Base-by-base conservation (phyloP, 2,329 filamentous ascomycete genomes). In the Gnomoniopsis smithogilvyi region DNA sequence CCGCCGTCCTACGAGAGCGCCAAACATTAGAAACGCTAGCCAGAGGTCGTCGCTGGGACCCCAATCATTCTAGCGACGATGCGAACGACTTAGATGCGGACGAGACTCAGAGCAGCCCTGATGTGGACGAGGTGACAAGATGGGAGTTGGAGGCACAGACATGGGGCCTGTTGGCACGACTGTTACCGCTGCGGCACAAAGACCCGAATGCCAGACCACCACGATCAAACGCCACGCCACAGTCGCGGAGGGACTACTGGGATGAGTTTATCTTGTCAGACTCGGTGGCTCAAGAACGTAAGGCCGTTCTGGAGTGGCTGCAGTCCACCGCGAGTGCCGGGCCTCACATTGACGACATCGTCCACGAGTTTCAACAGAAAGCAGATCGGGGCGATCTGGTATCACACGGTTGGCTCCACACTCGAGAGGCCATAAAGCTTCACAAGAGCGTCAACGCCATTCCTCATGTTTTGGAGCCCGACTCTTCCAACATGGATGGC, bases 331-430 rank as follows among this genome's bases (percentile, higher is more conserved):
- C 91, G 1, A 84, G 87, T 54, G 82, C 84, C 26, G 83, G 85
- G 3, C 86, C 87, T 45, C 86, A 90, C 63, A 86, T 96, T 33
- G 86, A 93, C 64, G 84, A 88, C 26, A 78, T 96, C 30, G 89
- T 93, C 53, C 82, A 87, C 54, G 88, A 94, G 58, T 81, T 93
- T 56, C 89, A 93, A 70, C 81, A 86, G 61, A 87, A 87, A 63
- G 89, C 91, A 14, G 90, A 94, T 61, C 81, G 91, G 67, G 89
- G 90, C 11, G 91, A 93, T 52, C 86, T 93, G 11, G 91, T 95
- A 76, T 87, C 90, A 30, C 87, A 92, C 70, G 94, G 94, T 45
- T 97, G 93, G 91, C 84, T 97, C 63, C 92, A 96, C 71, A 97
- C 95, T 0, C 90, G 92, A 63, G 86, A 91, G 60, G 88, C 88